These are phyloP conservation scores for Magnusiomyces ingens DNA, from an alignment of 1,139 yeast genomes.

Conservation along the genomic window DNA sequence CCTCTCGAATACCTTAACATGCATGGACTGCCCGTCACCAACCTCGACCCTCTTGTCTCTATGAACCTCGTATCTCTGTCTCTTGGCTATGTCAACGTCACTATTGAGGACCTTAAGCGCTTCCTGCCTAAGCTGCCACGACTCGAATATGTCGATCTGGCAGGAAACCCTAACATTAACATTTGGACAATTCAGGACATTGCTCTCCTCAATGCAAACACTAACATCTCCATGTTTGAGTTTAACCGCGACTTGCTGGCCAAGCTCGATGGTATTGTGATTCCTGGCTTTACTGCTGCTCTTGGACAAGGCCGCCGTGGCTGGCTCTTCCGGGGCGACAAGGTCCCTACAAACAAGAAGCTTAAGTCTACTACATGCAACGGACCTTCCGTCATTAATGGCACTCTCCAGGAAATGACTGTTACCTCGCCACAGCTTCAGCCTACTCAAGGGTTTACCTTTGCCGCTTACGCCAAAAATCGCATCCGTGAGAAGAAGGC, in stretches of 20 bases:
- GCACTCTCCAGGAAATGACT: slow-evolving; percentile 7
- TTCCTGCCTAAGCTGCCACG: slow-evolving; percentile 38
- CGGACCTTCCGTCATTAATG: slow-evolving; percentile 11
- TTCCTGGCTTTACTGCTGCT: slow-evolving; percentile 41
- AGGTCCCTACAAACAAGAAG: slow-evolving; percentile 10
- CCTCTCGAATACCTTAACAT: slow-evolving; percentile 54
- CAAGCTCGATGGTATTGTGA: slow-evolving; percentile 26
- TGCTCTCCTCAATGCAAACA: slow-evolving; percentile 36
- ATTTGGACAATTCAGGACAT: slow-evolving; percentile 50
- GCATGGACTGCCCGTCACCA: slow-evolving; percentile 68
- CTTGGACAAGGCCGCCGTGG: slow-evolving; percentile 68
- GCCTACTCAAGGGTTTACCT: slow-evolving; percentile 21
- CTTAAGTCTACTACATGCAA: slow-evolving; percentile 17
- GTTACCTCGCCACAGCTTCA: slow-evolving; percentile 13
- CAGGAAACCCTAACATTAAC: slow-evolving; percentile 43
- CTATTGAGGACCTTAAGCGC: slow-evolving; percentile 44
- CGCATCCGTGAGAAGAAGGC: slow-evolving; percentile 15
- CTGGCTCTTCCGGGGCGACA: slow-evolving; percentile 60
- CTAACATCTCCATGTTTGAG: slow-evolving; percentile 36
- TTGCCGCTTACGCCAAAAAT: slow-evolving; percentile 26
- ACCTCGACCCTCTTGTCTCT: slow-evolving; percentile 48
- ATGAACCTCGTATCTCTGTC: slow-evolving; percentile 54
- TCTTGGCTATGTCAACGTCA: slow-evolving; percentile 51
- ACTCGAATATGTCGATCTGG: slow-evolving; percentile 43
- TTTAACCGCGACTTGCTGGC: slow-evolving; percentile 32